These are phyloP conservation scores for Monsonia emarginata DNA, from an alignment of 441 rosid species.

Conservation along the genomic window DNA sequence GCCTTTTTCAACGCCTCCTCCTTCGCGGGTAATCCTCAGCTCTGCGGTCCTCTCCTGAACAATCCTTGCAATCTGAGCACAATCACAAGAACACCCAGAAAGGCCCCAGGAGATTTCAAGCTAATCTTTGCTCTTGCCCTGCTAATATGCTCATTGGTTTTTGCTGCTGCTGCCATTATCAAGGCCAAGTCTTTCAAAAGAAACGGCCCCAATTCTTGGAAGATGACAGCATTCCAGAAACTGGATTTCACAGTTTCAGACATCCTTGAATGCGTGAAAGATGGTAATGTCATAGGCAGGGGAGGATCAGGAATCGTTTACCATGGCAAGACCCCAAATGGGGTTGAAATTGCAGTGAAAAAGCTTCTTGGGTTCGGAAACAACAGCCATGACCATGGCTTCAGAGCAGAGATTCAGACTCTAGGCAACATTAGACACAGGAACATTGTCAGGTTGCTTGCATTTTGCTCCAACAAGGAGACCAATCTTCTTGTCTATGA, in stretches of 20 bases:
- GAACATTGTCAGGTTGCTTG: constrained; percentile 39
- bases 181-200: constrained; percentile 37
- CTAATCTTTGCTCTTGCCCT: constrained; percentile 38
- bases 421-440: constrained; percentile 46
- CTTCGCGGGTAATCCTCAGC: constrained; percentile 46
- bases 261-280: constrained; percentile 42
- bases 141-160: constrained; percentile 31
- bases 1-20: constrained; percentile 36
- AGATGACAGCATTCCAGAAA: constrained; percentile 45
- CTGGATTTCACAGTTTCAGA: constrained; percentile 33
- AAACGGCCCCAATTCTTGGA: constrained; percentile 29
- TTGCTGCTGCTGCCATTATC: constrained; percentile 34
- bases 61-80: constrained; percentile 38
- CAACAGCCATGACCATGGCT: constrained; percentile 43
- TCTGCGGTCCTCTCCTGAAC: constrained; percentile 36
- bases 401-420: constrained; percentile 43
- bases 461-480: constrained; percentile 41
- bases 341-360: constrained; percentile 39
- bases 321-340: constrained; percentile 44
- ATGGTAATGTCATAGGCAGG: constrained; percentile 42
- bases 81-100: constrained; percentile 17
- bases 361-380: constrained; percentile 38
- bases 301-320: constrained; percentile 52
- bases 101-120: constrained; percentile 26
- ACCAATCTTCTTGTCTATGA: constrained; percentile 40